Conservation (phyloP, 1,139 yeast species). For the Groenewaldozyma sp. region DNA sequence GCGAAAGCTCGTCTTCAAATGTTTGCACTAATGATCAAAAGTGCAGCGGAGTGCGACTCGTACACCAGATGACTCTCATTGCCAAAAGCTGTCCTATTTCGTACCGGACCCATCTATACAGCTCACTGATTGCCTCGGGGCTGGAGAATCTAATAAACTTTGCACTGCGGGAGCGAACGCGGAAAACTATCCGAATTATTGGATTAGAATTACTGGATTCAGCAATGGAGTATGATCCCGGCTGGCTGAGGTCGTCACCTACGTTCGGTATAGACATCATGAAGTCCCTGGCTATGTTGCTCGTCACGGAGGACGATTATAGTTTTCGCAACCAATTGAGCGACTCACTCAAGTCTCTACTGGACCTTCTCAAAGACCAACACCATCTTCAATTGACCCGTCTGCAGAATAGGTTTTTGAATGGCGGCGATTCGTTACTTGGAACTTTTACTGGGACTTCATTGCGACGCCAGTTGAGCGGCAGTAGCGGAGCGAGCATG, state of each 20-base stretch:
- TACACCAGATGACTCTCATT: slow-evolving; percentile 72
- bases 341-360: slow-evolving; percentile 67
- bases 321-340: slow-evolving; percentile 76
- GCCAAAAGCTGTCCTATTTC: slow-evolving; percentile 59
- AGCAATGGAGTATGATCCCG: slow-evolving; percentile 76
- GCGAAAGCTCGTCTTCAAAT: no score
- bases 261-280: slow-evolving; percentile 21
- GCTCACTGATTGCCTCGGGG: slow-evolving; percentile 56
- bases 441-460: not conserved
- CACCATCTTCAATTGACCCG: not conserved
- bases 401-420: not conserved
- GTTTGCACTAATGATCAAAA: slow-evolving; percentile 23
- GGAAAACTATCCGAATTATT: slow-evolving; percentile 46
- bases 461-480: not conserved
- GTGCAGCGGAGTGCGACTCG: slow-evolving; percentile 65
- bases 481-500: not conserved
- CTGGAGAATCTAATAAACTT: slow-evolving; percentile 60
- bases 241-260: slow-evolving; percentile 17
- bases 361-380: slow-evolving; percentile 35
- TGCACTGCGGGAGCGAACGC: slow-evolving; percentile 52
- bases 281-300: slow-evolving; percentile 48
- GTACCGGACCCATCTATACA: slow-evolving; percentile 60
- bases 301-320: slow-evolving; percentile 54
- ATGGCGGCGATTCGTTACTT: not conserved
- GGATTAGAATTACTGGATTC: slow-evolving; percentile 79